These are phyloP conservation scores for Hyphodiscus hymeniophilus DNA, from an alignment of 495 filamentous ascomycete species.

Conservation along the genomic window DNA sequence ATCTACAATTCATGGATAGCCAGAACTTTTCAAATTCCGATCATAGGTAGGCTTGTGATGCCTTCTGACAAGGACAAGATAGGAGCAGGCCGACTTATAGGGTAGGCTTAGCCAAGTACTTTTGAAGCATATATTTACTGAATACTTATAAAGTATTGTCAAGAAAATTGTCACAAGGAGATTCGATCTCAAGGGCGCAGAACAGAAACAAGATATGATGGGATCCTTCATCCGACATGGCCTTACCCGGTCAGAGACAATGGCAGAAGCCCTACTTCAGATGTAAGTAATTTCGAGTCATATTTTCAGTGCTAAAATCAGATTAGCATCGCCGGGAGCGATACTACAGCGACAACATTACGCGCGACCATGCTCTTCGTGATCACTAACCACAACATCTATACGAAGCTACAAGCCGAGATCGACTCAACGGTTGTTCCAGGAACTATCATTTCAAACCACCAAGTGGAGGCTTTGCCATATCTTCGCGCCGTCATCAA, in stretches of 20 bases:
- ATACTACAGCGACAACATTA: conserved; percentile 55
- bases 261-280: conserved; percentile 28
- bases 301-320: not conserved
- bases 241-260: conserved; percentile 28
- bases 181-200: conserved; percentile 13
- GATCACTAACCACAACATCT: conserved; percentile 35
- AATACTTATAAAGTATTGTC: conserved; percentile 19
- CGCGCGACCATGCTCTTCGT: conserved; percentile 47
- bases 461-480: conserved; percentile 34
- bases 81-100: conserved; percentile 44
- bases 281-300: not conserved
- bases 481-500: conserved; percentile 43
- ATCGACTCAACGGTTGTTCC: conserved; percentile 34
- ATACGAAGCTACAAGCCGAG: conserved; percentile 46
- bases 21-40: not conserved
- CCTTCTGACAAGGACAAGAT: conserved; percentile 45
- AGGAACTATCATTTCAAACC: conserved; percentile 28
- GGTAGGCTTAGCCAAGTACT: conserved; percentile 18
- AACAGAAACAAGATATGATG: conserved; percentile 27
- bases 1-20: conserved; percentile 6
- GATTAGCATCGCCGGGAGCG: conserved; percentile 46
- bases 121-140: not conserved
- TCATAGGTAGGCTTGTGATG: conserved; percentile 38
- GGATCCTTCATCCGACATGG: conserved; percentile 38
- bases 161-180: conserved; percentile 30